phyloP scores from a whole-genome alignment of 345 rosid species.

The Barbarea vulgaris region DNA sequence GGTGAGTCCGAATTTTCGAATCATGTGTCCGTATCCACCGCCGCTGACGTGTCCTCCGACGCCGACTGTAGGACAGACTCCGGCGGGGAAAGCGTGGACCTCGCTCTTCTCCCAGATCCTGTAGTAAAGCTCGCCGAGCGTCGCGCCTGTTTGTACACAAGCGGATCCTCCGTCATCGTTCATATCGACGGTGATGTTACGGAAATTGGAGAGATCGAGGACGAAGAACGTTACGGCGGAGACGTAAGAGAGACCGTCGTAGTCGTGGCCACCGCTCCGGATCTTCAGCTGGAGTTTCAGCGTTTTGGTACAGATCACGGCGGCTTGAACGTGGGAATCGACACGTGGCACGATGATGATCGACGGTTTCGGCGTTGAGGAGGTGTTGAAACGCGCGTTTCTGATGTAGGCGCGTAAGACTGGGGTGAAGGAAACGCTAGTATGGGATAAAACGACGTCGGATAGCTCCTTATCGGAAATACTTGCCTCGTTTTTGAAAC shows the following conservation, averaged over 20 bases:
- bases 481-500: conserved; percentile 22
- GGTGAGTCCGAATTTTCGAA: conserved; percentile 51
- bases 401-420: conserved; percentile 42
- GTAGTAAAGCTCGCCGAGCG: conserved; percentile 51
- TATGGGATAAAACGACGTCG: conserved; percentile 29
- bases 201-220: conserved; percentile 51
- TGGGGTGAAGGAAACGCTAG: conserved; percentile 29
- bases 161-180: conserved; percentile 38
- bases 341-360: conserved; percentile 48
- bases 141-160: conserved; percentile 59
- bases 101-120: conserved; percentile 49
- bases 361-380: conserved; percentile 51
- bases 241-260: conserved; percentile 60
- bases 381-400: conserved; percentile 51
- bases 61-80: conserved; percentile 50
- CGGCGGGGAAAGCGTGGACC: conserved; percentile 56
- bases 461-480: background rate
- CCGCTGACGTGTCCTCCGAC: conserved; percentile 55
- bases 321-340: conserved; percentile 51
- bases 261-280: conserved; percentile 64
- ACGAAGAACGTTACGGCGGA: conserved; percentile 48
- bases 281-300: conserved; percentile 44
- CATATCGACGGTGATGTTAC: conserved; percentile 43
- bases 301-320: conserved; percentile 47
- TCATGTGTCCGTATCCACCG: conserved; percentile 51